phyloP scores from a whole-genome alignment of 257 asterid genomes.

The Craterostigma plantagineum region DNA sequence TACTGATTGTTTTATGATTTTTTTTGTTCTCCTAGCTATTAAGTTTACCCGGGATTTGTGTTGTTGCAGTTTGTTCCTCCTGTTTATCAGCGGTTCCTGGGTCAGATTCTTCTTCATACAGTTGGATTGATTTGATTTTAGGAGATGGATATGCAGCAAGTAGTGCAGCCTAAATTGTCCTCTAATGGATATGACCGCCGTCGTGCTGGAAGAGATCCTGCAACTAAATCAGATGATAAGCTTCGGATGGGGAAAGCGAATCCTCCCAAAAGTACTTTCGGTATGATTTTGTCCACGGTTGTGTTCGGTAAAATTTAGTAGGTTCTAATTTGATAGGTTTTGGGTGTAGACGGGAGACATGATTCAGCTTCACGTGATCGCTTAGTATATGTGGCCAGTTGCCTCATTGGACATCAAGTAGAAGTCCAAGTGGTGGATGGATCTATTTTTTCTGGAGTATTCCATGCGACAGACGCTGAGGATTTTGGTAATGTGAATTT shows the following conservation, averaged over 20 bases:
- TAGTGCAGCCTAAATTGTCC: constrained; percentile 46
- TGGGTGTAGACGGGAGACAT: constrained; percentile 43
- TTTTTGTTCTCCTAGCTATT: no score
- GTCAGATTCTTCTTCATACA: no score
- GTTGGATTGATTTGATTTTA: constrained; percentile 18
- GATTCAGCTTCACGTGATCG: constrained; percentile 61
- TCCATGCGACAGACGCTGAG: constrained; percentile 71
- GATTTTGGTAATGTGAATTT: constrained; percentile 47
- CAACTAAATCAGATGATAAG: constrained; percentile 40
- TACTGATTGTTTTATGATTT: no score
- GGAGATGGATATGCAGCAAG: constrained; percentile 59
- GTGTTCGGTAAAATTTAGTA: constrained; percentile 5
- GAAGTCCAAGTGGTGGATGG: constrained; percentile 91
- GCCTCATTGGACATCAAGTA: constrained; percentile 84
- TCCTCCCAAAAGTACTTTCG: constrained; percentile 25
- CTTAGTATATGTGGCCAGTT: constrained; percentile 37
- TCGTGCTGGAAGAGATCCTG: constrained; percentile 45
- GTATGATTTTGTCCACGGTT: constrained; percentile 25
- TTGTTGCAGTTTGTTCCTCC: no score
- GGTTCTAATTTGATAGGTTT: constrained; percentile 12
- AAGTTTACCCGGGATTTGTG: no score
- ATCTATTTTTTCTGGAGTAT: constrained; percentile 69
- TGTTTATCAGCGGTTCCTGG: no score
- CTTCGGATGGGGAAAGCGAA: constrained; percentile 32
- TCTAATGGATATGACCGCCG: constrained; percentile 74